Evolutionary conservation across 2,329 filamentous ascomycete genomes (phyloP).

Genomic region (Exophiala spinifera): DNA sequence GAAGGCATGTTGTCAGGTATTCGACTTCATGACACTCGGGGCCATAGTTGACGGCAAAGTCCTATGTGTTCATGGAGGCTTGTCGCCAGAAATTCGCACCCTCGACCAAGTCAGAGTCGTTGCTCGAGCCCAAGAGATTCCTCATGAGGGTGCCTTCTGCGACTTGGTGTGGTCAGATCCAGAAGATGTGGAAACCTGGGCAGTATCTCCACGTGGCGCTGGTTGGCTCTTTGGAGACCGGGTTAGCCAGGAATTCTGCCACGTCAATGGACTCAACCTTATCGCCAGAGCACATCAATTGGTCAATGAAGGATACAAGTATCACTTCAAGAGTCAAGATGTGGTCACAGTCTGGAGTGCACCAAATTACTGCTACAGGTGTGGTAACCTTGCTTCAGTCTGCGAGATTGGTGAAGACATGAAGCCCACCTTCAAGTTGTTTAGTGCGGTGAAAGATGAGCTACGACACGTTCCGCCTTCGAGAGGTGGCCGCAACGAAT

Average conservation of each 20-base stretch:
- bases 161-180: conserved; percentile 75
- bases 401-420: conserved; percentile 86
- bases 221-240: conserved; percentile 68
- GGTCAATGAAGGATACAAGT: conserved; percentile 79
- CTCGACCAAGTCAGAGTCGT: conserved; percentile 73
- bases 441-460: conserved; percentile 47
- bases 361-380: conserved; percentile 92
- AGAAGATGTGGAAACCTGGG: conserved; percentile 68
- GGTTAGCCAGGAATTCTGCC: conserved; percentile 72
- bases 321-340: conserved; percentile 91
- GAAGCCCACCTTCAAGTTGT: conserved; percentile 74
- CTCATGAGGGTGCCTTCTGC: conserved; percentile 73
- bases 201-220: conserved; percentile 65
- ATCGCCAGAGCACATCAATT: conserved; percentile 73
- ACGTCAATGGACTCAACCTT: conserved; percentile 68
- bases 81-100: conserved; percentile 70
- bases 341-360: conserved; percentile 86
- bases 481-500: conserved; percentile 47
- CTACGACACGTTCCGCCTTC: conserved; percentile 45
- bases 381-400: conserved; percentile 74
- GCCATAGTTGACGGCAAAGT: conserved; percentile 72
- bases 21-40: conserved; percentile 71
- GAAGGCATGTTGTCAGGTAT: conserved; percentile 76
- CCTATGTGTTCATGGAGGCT: conserved; percentile 68
- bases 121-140: conserved; percentile 71